Percentiles rank a stretch among this genome's conserved stretches.
These are phyloP conservation scores for Polytolypa hystricis DNA, from an alignment of 2,329 filamentous ascomycete genomes.

Conservation along the genomic window DNA sequence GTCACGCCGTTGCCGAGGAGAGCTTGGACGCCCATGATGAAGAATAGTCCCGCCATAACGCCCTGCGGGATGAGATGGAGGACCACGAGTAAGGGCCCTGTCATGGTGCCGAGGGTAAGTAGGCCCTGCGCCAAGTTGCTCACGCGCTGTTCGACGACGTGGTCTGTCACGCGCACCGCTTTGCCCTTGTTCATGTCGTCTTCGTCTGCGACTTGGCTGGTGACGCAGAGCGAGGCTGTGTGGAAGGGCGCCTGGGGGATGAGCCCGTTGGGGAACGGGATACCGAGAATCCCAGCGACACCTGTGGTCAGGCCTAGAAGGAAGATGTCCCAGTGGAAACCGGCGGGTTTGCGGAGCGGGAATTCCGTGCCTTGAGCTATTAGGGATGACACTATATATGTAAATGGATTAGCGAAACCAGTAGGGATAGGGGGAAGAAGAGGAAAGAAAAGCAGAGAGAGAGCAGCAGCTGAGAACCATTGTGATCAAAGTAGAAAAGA, in stretches of 20 bases:
- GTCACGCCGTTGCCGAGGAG: constrained; percentile 69
- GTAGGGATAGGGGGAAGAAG: constrained; percentile 7
- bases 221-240: constrained; percentile 67
- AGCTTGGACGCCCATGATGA: constrained; percentile 73
- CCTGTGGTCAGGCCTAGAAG: constrained; percentile 69
- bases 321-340: constrained; percentile 79
- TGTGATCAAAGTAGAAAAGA: constrained; percentile 84
- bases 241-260: constrained; percentile 79
- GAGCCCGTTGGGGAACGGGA: constrained; percentile 72
- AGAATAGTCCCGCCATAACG: constrained; percentile 70
- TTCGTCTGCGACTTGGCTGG: constrained; percentile 41
- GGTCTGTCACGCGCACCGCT: constrained; percentile 49
- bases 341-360: constrained; percentile 66
- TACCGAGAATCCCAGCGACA: constrained; percentile 61
- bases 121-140: constrained; percentile 71
- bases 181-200: constrained; percentile 51
- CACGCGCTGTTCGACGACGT: constrained; percentile 58
- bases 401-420: constrained; percentile 6
- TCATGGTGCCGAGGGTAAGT: constrained; percentile 68
- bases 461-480: constrained; percentile 42
- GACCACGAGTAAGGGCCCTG: constrained; percentile 60
- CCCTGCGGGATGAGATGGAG: constrained; percentile 69
- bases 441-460: not conserved
- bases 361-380: constrained; percentile 78
- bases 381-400: constrained; percentile 63